These are phyloP conservation scores for Chaetomidium leptoderma DNA, from an alignment of 495 filamentous ascomycete genomes.

Conservation along the genomic window DNA sequence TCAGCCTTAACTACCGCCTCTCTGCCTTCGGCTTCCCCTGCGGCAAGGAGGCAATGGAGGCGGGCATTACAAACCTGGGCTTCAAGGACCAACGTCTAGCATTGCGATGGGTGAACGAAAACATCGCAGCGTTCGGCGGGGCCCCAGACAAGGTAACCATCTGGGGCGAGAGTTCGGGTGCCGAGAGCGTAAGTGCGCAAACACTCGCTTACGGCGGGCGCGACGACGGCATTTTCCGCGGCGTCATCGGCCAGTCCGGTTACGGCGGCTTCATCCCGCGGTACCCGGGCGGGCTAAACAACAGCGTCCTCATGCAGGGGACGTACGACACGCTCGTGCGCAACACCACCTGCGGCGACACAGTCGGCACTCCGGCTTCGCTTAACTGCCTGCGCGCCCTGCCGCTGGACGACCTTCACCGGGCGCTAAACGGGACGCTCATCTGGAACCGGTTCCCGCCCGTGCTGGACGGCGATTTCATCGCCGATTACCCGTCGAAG, in stretches of 20 bases:
- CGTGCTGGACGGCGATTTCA: slow-evolving; percentile 32
- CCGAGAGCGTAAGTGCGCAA: slow-evolving; percentile 66
- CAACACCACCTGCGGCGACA: slow-evolving; percentile 1
- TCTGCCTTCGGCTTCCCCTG: slow-evolving; percentile 58
- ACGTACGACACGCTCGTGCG: slow-evolving; percentile 56
- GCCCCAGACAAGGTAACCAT: slow-evolving; percentile 63
- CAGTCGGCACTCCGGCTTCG: not conserved
- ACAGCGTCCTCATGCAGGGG: not conserved
- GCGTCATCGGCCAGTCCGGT: slow-evolving; percentile 54
- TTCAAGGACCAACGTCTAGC: slow-evolving; percentile 63
- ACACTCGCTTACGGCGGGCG: slow-evolving; percentile 60
- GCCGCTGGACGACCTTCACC: slow-evolving; percentile 50
- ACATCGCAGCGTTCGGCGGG: slow-evolving; percentile 65
- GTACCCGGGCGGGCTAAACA: not conserved
- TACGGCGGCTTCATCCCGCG: slow-evolving; percentile 40
- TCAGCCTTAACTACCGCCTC: slow-evolving; percentile 59
- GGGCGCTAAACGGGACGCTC: not conserved
- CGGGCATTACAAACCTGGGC: slow-evolving; percentile 59
- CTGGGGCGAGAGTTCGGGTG: slow-evolving; percentile 68
- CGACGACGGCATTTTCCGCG: slow-evolving; percentile 63
- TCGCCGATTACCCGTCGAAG: slow-evolving; percentile 50
- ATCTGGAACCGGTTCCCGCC: not conserved
- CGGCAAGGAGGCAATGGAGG: slow-evolving; percentile 59
- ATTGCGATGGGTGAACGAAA: slow-evolving; percentile 59
- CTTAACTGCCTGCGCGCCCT: slow-evolving; percentile 44